These are phyloP conservation scores for Bondarzewia mesenterica DNA, from an alignment of 1,284 basidiomycete genomes.

Conservation along the genomic window DNA sequence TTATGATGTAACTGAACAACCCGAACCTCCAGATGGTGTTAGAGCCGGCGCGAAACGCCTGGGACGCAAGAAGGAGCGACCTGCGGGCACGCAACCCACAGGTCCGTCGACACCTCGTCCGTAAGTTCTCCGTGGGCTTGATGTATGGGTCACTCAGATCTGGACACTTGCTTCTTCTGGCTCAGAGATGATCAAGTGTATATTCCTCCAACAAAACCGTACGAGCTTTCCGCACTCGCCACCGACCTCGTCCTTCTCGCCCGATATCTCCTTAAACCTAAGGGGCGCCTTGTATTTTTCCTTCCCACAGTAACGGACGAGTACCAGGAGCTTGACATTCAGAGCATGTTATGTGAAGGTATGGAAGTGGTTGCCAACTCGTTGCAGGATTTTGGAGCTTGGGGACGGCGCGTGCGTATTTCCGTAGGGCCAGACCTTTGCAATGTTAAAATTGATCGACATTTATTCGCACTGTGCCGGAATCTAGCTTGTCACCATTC, in stretches of 20 bases:
- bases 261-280: constrained; percentile 78
- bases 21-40: constrained; percentile 67
- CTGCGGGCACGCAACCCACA: constrained; percentile 11
- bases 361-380: constrained; percentile 88
- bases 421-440: too few relatives aligned
- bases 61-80: constrained; percentile 62
- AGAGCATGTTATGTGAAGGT: constrained; percentile 69
- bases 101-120: constrained; percentile 10
- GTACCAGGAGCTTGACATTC: constrained; percentile 80
- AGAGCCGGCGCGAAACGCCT: constrained; percentile 93
- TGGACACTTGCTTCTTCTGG: neutral
- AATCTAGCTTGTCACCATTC: constrained; percentile 79
- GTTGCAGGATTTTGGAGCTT: constrained; percentile 91
- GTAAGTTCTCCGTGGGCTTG: constrained; percentile 16
- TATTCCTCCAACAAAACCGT: constrained; percentile 84
- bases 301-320: constrained; percentile 89
- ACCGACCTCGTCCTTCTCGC: constrained; percentile 79
- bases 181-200: constrained; percentile 56
- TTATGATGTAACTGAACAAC: neutral
- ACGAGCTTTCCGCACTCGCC: constrained; percentile 84
- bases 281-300: constrained; percentile 91
- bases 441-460: too few relatives aligned
- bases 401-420: constrained; percentile 87
- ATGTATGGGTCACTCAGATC: too few relatives aligned
- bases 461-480: neutral